Evolutionary conservation across 768 basidiomycete genomes (phyloP), one percentile per base, ranked within the genome.

Genomic region (Pleurotus djamor): DNA sequence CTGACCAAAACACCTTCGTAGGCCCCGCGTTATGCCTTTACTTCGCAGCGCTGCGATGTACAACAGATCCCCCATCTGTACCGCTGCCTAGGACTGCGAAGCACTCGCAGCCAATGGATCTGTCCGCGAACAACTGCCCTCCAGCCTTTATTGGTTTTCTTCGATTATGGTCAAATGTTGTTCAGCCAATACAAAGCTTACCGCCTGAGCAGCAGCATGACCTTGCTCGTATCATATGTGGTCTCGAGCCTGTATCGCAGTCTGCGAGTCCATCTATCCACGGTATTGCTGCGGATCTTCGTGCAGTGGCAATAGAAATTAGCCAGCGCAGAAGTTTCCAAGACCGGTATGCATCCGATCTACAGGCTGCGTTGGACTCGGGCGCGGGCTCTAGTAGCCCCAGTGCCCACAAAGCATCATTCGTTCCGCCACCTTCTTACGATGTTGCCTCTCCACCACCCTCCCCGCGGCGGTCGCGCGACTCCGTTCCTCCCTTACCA

Each of bases 291-390:
- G 89, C 90, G 0, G 91, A 94, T 69, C 71, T 95, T n/a, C 82
- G 91, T 14, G 88, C 89, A 0, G 88, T 95, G 0, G 89, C 91
- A 0, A 92, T 95, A 50, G 93, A 94, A 66, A 93, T 95, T 62
- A 88, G 89, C 58, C 91, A 92, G 71, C 73, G 93, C 4, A 76
- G 93, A 17, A 87, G 89, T 0, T 95, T 95, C 72, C 93, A 95
- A 69, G 85, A 91, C 62, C 77, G 89, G 7, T 94, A 89, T 65
- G 85, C 84, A 0, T 65, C 71, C 1, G 93, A 91, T 69, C 71
- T 95, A 2, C 91, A 94, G 67, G 89, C 87, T 1, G 92, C 89
- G 0, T 76, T 95, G 47, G 91, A 94, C 64, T 81, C 86, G 0
- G 87, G 89, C 2, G 69, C 65, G 2, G 61, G 64, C 0, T 62